Evolutionary conservation across 75 land plant species (phyloP), one percentile per base, ranked within the genome.

Genomic region (Gnetum montanum): DNA sequence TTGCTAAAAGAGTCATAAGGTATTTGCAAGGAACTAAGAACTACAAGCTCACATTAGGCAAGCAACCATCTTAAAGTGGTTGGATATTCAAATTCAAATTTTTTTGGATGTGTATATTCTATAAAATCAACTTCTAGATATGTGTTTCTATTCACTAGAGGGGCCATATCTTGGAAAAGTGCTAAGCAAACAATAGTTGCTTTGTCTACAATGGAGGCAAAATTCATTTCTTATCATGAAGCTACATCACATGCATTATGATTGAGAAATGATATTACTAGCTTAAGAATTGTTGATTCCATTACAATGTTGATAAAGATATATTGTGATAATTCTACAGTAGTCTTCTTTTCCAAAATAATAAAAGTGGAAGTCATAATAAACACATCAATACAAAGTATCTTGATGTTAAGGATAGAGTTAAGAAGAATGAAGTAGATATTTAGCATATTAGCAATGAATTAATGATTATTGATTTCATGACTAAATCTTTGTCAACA

Each of bases 1-100:
- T 51, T 34, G 34, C 41, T 3, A 49, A 60, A 26, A 35, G 49
- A 1, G 33, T 67, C 4, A n/a, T 67, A 15, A 23, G 64, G 13
- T 78, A 78, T 34, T 35, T 64, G 6, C 37, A 68, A 28, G 48
- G 60, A 13, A 65, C 68, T 8, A 65, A 59, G 49, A 0, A 46
- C 49, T 46, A 46, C 24, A 23, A 8, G 0, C 0, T 46, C 49
- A 46, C 49, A 23, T 18, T 46, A 18, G 49, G 0, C 24, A 46
- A 23, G 0, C 1, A 46, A 0, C 38, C 0, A 36, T 36, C 12
- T 36, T 8, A 13, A 36, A 36, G 38, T 36, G 12, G 12, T 36
- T 13, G 12, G 1, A 13, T 36, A 36, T 36, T 36, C 49, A 1
- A 46, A 46, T 8, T 18, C 49, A 46, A 46, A 46, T 15, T 46